phyloP scores from a whole-genome alignment of 805 yeast genomes.

The Jamesozyma hellenica region DNA sequence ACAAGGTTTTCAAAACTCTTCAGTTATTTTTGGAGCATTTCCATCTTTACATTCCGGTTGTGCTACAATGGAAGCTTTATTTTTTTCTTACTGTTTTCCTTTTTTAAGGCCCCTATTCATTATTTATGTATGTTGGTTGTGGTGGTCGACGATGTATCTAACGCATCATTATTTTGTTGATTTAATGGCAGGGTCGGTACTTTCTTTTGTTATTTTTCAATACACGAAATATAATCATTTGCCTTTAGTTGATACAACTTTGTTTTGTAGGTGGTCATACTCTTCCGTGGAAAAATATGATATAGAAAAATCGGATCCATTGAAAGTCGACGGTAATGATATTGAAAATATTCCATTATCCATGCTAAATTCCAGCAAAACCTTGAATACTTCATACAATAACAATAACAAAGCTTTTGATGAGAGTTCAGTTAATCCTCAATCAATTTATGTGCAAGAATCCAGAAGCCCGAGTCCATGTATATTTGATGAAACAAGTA shows the following conservation, averaged over 20 bases:
- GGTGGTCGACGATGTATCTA: constrained; percentile 98
- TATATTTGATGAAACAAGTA: constrained; percentile 23
- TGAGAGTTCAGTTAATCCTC: constrained; percentile 3
- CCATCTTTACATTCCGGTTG: constrained; percentile 89
- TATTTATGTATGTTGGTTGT: constrained; percentile 79
- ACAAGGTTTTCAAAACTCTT: constrained; percentile 71
- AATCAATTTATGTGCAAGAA: background rate
- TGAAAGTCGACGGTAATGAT: constrained; percentile 22
- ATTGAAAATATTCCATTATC: constrained; percentile 26
- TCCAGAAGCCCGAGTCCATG: constrained; percentile 18
- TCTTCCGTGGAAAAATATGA: constrained; percentile 31
- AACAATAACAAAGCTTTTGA: constrained; percentile 7
- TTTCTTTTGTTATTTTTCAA: constrained; percentile 61
- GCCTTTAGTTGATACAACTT: constrained; percentile 46
- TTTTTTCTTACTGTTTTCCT: constrained; percentile 78
- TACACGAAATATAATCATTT: constrained; percentile 57
- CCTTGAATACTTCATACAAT: constrained; percentile 20
- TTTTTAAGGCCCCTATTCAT: constrained; percentile 52
- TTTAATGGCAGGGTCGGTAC: constrained; percentile 84
- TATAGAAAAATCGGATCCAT: constrained; percentile 30
- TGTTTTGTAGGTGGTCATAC: constrained; percentile 67
- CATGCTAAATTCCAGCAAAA: no score
- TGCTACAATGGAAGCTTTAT: constrained; percentile 87
- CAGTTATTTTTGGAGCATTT: constrained; percentile 87
- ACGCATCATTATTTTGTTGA: constrained; percentile 95